Evolutionary conservation across 2,329 filamentous ascomycete genomes (phyloP), one percentile per base, ranked within the genome.

Genomic region (Incumbomyces lentus): DNA sequence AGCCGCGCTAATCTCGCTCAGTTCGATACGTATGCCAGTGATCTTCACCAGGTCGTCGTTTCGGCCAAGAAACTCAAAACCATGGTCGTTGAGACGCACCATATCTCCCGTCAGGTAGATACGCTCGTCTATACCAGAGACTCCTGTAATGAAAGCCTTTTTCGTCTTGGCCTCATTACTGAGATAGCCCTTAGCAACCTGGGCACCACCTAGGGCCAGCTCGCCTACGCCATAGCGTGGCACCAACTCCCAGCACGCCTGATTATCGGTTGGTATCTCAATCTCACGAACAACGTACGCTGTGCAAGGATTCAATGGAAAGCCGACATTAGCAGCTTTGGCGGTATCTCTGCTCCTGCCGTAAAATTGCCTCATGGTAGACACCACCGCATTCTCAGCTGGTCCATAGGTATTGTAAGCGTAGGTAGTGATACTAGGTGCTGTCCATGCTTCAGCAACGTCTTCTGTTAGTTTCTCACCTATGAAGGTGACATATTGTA

Each of bases 171-270:
- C 33, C 6, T n/a, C n/a, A 1, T 85, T 76, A 57, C 86, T 85
- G 55, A 81, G 72, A 59, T 89, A 93, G 1, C 84, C 86, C 56
- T 86, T 86, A 1, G 87, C 88, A 6, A 95, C 87, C 1, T 95
- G 59, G 1, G 65, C 64, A 0, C 65, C 65, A 50, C 66, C 60
- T 8, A 68, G 47, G 11, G 64, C 52, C 26, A 68, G 38, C 48
- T 68, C 89, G 13, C 33, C 33, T 35, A 35, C 16, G 4, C 33
- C 33, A 6, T 35, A 17, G 4, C 33, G 33, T 4, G 33, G 33
- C 4, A 35, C 33, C 5, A 26, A 8, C 22, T 26, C 22, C 22
- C 22, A 26, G 22, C 22, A 26, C 8, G 22, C 8, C 22, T 26
- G 22, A 8, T 26, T 26, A 8, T 26, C 8, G 4, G 5, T 8